Conservation (phyloP, 2,329 filamentous ascomycete species). For the Aspergillus sp. region DNA sequence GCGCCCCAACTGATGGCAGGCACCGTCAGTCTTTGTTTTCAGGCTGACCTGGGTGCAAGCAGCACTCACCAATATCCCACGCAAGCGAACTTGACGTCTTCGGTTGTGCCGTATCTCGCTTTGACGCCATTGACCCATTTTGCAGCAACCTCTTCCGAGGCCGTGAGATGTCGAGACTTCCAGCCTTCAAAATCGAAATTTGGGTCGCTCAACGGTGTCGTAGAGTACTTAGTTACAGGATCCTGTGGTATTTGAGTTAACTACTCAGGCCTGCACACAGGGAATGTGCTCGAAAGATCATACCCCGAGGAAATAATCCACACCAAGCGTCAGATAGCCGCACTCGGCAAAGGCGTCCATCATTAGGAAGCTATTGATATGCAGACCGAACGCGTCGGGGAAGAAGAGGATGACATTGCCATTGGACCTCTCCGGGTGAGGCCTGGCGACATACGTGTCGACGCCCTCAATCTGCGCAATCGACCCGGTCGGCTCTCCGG, state of each 20-base stretch:
- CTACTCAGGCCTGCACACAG: neutral
- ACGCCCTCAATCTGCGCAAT: conserved; percentile 29
- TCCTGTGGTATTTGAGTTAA: conserved; percentile 25
- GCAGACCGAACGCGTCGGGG: conserved; percentile 44
- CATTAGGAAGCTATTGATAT: conserved; percentile 39
- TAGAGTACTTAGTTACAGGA: conserved; percentile 39
- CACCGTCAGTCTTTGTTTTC: conserved; percentile 1
- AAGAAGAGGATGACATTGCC: conserved; percentile 44
- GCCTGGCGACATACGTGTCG: conserved; percentile 36
- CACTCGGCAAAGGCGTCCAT: conserved; percentile 46
- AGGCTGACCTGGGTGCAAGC: neutral
- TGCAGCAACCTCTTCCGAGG: conserved; percentile 40
- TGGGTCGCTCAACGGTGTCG: conserved; percentile 25
- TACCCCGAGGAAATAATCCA: conserved; percentile 45
- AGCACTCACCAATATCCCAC: neutral
- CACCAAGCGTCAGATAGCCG: conserved; percentile 39
- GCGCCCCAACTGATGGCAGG: conserved; percentile 22
- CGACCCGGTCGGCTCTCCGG: conserved; percentile 33
- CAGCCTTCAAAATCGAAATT: conserved; percentile 47
- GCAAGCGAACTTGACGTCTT: conserved; percentile 1
- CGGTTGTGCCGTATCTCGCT: conserved; percentile 26
- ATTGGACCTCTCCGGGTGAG: conserved; percentile 26
- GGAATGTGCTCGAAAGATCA: conserved; percentile 4
- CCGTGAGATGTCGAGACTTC: conserved; percentile 42
- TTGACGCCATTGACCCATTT: conserved; percentile 40